Conservation (phyloP, 2,329 filamentous ascomycete genomes). For the Diaporthe humulicola region DNA sequence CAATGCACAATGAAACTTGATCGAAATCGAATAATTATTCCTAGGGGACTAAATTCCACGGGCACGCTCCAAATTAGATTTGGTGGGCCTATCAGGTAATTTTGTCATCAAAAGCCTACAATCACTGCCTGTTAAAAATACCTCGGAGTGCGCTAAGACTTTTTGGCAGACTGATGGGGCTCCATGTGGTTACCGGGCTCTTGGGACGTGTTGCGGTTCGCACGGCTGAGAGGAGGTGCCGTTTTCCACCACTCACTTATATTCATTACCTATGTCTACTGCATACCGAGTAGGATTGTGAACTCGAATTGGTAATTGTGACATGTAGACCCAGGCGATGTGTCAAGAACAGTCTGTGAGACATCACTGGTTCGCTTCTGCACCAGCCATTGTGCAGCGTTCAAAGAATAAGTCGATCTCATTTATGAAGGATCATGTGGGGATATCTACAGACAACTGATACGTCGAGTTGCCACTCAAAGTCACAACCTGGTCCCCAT, state of each 20-base stretch:
- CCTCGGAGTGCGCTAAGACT: background rate
- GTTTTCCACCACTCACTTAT: background rate
- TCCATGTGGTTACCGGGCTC: background rate
- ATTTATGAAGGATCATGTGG: background rate
- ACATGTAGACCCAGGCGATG: background rate
- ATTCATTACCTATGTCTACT: background rate
- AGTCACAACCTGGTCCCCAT: background rate
- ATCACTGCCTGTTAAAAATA: too few relatives aligned
- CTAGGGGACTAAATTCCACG: background rate
- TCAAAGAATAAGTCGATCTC: background rate
- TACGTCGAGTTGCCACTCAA: background rate
- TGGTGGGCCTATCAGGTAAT: too few relatives aligned
- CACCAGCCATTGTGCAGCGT: too few relatives aligned
- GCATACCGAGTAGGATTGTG: background rate
- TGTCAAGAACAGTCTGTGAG: background rate
- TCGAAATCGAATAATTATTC: background rate
- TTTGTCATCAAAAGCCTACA: background rate
- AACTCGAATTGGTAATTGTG: background rate
- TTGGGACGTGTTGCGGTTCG: background rate
- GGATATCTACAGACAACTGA: constrained; percentile 7
- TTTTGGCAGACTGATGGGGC: background rate
- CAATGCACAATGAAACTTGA: background rate
- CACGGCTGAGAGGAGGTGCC: too few relatives aligned
- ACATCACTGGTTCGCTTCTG: background rate
- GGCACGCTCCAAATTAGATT: background rate